Base-by-base conservation (phyloP, 495 filamentous ascomycete genomes). In the Apiosordaria backusii region DNA sequence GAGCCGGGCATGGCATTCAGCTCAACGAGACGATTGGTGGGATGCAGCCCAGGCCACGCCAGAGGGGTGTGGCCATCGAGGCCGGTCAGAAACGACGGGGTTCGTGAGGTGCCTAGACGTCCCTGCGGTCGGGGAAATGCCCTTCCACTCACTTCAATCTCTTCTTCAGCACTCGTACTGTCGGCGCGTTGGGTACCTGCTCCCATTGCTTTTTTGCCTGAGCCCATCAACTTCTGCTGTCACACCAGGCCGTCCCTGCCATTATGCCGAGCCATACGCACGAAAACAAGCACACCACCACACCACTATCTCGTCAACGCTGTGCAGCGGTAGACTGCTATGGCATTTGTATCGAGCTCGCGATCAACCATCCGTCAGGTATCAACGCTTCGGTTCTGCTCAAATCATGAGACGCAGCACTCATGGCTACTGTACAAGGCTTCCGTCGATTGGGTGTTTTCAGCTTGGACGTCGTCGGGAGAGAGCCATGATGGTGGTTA, bases 1-100 rank as follows among this genome's bases (percentile, higher is more conserved):
- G 62, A 52, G 58, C 60, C 65, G 59, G 35, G 55, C 53, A 63
- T 65, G 29, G 22, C 60, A 27, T 57, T 19, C 26, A 22, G 45
- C 53, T 23, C 54, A 40, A 6, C 19, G 50, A 64, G 65, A 62
- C 70, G 57, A 75, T 76, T 75, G 72, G 74, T 66, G 60, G 71
- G 61, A 61, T 66, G 68, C 62, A 27, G 57, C 69, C 66, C 29
- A 22, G 21, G 24, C 66, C 26, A 61, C 61, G 26, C 50, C 66
- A 64, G 58, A 66, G 70, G 69, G 70, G 72, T 73, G 72, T 63
- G 67, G 68, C 64, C 57, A 70, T 63, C 57, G 26, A 60, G 55
- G 67, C 50, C 50, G 70, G 59, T 61, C 59, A 35, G 71, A 63
- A 69, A 64, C 59, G 52, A 67, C 64, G 67, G 58, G 26, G 62